Percentiles rank a stretch among this genome's conserved stretches.
Evolutionary conservation across 2,329 filamentous ascomycete species (phyloP).

Genomic region (Botrytis deweyae): DNA sequence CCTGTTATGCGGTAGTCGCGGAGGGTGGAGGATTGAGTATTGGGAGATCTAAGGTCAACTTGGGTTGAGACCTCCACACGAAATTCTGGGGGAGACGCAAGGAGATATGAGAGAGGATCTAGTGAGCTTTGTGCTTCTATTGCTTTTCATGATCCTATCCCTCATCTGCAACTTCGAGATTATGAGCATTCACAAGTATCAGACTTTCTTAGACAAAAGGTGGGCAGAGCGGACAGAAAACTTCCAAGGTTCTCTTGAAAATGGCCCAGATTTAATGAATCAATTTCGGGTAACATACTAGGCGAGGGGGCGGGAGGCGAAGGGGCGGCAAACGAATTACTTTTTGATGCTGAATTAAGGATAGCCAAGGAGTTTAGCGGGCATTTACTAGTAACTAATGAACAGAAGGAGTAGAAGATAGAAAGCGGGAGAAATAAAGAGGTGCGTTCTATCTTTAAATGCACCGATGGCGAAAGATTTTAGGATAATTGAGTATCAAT

Average conservation of each 20-base stretch:
- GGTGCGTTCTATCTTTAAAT: neutral
- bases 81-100: neutral
- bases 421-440: neutral
- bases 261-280: neutral
- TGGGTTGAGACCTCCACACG: neutral
- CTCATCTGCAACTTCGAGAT: neutral
- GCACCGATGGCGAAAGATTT: neutral
- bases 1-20: constrained; percentile 78
- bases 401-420: neutral
- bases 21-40: constrained; percentile 22
- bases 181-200: neutral
- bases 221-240: neutral
- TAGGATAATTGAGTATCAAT: neutral
- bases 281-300: neutral
- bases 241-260: neutral
- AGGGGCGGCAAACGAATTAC: neutral
- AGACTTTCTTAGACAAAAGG: neutral
- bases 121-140: neutral
- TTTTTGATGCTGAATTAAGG: neutral
- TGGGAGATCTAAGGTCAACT: neutral
- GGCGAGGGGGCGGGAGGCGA: too few relatives aligned
- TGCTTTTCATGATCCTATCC: neutral
- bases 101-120: neutral
- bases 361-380: neutral
- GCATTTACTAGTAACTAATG: neutral